Percentiles rank a stretch among this genome's conserved stretches.
These are phyloP conservation scores for Chalara sp. DNA, from an alignment of 2,329 filamentous ascomycete genomes.

Conservation along the genomic window DNA sequence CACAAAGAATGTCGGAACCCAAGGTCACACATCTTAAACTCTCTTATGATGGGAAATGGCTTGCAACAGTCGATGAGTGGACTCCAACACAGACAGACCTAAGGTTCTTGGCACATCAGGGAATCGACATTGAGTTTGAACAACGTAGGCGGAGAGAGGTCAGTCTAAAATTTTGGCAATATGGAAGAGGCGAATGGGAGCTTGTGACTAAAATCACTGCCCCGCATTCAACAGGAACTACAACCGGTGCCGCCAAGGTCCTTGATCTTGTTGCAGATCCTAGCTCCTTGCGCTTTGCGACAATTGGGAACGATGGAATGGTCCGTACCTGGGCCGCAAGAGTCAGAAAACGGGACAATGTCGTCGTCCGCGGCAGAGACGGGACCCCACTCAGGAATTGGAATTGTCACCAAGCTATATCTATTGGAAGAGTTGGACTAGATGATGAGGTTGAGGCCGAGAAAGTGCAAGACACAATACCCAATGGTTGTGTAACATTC, in stretches of 20 bases:
- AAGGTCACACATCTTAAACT: conserved; percentile 69
- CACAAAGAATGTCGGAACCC: conserved; percentile 68
- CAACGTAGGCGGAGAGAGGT: conserved; percentile 57
- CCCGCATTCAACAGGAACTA: conserved; percentile 59
- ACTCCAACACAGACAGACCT: conserved; percentile 64
- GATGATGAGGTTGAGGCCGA: conserved; percentile 6
- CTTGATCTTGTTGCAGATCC: conserved; percentile 70
- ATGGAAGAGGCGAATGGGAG: conserved; percentile 60
- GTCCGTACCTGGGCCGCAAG: conserved; percentile 79
- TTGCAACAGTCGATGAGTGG: conserved; percentile 92
- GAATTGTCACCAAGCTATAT: conserved; percentile 58
- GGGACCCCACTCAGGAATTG: conserved; percentile 63
- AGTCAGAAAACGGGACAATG: conserved; percentile 60
- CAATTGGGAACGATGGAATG: conserved; percentile 72
- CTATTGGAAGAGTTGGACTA: conserved; percentile 37
- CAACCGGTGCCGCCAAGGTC: conserved; percentile 47
- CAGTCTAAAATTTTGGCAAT: conserved; percentile 84
- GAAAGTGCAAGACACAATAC: conserved; percentile 20
- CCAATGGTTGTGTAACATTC: conserved; percentile 61
- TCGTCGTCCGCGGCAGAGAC: conserved; percentile 51
- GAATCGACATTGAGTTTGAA: conserved; percentile 38
- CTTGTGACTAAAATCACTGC: conserved; percentile 77
- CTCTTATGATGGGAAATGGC: conserved; percentile 77
- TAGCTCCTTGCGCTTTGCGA: conserved; percentile 66
- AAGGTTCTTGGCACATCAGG: conserved; percentile 45